Percentiles rank a stretch among this genome's conserved stretches.
Evolutionary conservation across 345 rosid genomes (phyloP).

Genomic region (Brassica nigra): DNA sequence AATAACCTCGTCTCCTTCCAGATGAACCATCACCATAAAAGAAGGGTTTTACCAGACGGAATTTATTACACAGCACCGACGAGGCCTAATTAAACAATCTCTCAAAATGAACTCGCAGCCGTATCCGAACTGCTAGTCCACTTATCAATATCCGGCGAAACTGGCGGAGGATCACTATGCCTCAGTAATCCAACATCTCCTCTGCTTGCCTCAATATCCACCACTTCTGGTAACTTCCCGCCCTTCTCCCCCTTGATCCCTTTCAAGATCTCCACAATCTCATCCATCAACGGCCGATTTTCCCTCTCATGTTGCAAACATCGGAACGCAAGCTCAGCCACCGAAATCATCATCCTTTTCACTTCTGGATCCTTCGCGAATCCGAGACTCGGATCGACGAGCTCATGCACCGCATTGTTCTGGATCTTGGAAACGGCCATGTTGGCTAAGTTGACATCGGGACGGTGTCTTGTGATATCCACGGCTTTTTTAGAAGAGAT

Average conservation of each 20-base stretch:
- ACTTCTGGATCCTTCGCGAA: constrained; percentile 51
- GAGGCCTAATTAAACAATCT: neutral
- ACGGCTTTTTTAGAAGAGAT: constrained; percentile 71
- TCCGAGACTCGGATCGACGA: constrained; percentile 69
- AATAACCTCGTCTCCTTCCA: too few relatives aligned
- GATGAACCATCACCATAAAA: too few relatives aligned
- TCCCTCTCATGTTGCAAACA: constrained; percentile 83
- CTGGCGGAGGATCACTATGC: constrained; percentile 51
- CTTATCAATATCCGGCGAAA: constrained; percentile 54
- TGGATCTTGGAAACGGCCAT: constrained; percentile 79
- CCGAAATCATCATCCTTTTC: constrained; percentile 47
- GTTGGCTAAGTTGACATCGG: constrained; percentile 70
- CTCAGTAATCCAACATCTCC: constrained; percentile 54
- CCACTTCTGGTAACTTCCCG: constrained; percentile 43
- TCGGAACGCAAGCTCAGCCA: constrained; percentile 72
- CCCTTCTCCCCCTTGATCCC: constrained; percentile 45
- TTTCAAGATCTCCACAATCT: constrained; percentile 53
- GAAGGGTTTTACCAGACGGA: neutral
- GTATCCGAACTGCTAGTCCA: constrained; percentile 57
- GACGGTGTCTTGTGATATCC: constrained; percentile 62
- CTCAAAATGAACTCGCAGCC: constrained; percentile 30
- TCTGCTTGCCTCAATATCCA: constrained; percentile 38
- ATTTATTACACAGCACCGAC: neutral
- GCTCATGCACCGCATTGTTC: constrained; percentile 60
- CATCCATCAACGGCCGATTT: constrained; percentile 75